Base-by-base conservation (phyloP, 78 protist species). In the Creolimax fragrantissima region DNA sequence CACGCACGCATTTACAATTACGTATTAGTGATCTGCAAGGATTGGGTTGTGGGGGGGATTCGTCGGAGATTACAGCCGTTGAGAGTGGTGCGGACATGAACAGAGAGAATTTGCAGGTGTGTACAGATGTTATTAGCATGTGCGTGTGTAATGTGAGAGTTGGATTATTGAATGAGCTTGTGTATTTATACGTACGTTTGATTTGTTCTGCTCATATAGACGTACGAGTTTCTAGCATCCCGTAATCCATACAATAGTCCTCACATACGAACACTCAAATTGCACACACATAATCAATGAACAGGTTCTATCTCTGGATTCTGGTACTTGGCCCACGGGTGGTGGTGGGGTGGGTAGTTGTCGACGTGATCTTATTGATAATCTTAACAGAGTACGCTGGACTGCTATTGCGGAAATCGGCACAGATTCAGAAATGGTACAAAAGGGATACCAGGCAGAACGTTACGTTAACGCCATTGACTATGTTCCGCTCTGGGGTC, bases 311-410 rank as follows among this genome's bases (percentile, higher is more conserved):
- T 17, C 58, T 37, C 35, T 89, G n/a, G 92, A 90, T 66, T 81
- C 88, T 5, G 92, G 92, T n/a, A 90, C 92, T 7, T 90, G 92
- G 92, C 92, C 92, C 5, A 43, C 91, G 1, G 93, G 90, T 43
- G 93, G 93, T 3, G 93, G 93, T 37, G 93, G 93, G 39, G 93
- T 92, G 85, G 93, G 89, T 3, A n/a, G 35, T 42, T 92, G 93
- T 35, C 45, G 93, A n/a, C 90, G 93, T 41, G 93, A 92, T 36
- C 17, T 84, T 84, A 84, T 92, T 81, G 39, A 92, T 44, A 4
- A 36, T 17, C 42, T 92, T 83, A 17, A 17, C 41, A 4, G 93
- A 4, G 41, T 92, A 35, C 93, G 93, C 84, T 92, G 93, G 93
- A 44, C 58, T 36, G 24, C 41, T 42, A 43, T 84, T 17, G 89